Percentiles rank a stretch among this genome's conserved stretches.
These are phyloP conservation scores for Aphanomyces stellatus DNA, from an alignment of 352 stramenopile genomes.

Conservation along the genomic window DNA sequence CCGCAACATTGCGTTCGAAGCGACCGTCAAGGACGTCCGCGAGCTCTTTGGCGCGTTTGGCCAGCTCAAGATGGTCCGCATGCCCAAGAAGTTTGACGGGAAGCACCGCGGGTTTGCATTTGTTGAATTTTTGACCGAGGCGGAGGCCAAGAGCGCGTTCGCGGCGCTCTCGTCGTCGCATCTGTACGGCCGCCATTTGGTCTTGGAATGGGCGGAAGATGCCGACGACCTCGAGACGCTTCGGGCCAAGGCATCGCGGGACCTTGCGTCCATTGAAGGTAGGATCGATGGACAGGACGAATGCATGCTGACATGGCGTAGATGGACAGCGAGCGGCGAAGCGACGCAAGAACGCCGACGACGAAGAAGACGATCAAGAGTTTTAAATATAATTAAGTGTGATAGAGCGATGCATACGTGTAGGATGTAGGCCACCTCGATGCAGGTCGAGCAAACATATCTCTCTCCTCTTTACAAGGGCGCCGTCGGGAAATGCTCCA, in stretches of 20 bases:
- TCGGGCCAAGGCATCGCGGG: constrained; percentile 67
- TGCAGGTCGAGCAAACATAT: too few relatives aligned
- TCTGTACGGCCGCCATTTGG: constrained; percentile 97
- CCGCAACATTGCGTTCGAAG: constrained; percentile 98
- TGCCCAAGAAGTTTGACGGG: constrained; percentile 99
- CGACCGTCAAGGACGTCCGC: constrained; percentile 93
- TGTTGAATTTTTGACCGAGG: constrained; percentile 95
- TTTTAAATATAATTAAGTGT: constrained; percentile 19
- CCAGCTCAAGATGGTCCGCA: constrained; percentile 94
- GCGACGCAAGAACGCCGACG: constrained; percentile 9
- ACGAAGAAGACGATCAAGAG: constrained; percentile 16
- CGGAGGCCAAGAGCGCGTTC: constrained; percentile 92
- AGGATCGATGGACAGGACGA: neutral
- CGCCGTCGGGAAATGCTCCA: too few relatives aligned
- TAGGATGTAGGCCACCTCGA: too few relatives aligned
- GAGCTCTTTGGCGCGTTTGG: constrained; percentile 96
- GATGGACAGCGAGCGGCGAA: constrained; percentile 17
- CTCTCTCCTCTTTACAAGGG: too few relatives aligned
- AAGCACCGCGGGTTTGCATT: constrained; percentile 97
- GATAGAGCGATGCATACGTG: too few relatives aligned
- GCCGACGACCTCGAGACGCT: constrained; percentile 79
- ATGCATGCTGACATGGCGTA: neutral
- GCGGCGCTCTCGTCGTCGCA: constrained; percentile 91
- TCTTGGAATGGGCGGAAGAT: constrained; percentile 96
- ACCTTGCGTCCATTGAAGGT: constrained; percentile 58